Conservation (phyloP, 176 grass and related monocot genomes). For the Bonia amplexicaulis region DNA sequence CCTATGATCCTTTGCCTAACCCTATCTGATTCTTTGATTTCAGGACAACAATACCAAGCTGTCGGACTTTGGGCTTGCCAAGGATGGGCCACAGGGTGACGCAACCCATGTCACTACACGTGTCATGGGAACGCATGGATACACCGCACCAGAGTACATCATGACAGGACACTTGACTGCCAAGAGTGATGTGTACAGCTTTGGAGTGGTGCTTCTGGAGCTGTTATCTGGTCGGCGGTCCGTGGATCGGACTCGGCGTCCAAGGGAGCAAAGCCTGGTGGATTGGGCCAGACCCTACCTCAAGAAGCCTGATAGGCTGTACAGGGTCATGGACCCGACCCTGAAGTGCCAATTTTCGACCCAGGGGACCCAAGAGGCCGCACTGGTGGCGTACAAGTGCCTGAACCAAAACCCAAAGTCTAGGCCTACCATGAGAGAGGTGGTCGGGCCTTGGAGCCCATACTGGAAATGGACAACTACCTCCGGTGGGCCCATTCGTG, state of each 20-base stretch:
- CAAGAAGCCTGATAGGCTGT: slow-evolving; percentile 33
- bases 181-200: slow-evolving; percentile 77
- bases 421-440: slow-evolving; percentile 70
- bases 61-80: slow-evolving; percentile 86
- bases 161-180: slow-evolving; percentile 66
- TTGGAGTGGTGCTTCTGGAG: slow-evolving; percentile 67
- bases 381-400: slow-evolving; percentile 64
- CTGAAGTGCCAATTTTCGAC: slow-evolving; percentile 52
- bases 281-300: slow-evolving; percentile 56
- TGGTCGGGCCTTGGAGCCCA: slow-evolving; percentile 54
- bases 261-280: slow-evolving; percentile 62
- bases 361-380: slow-evolving; percentile 39
- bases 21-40: neutral
- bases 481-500: slow-evolving; percentile 41
- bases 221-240: slow-evolving; percentile 43
- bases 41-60: slow-evolving; percentile 71
- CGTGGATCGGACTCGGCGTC: slow-evolving; percentile 39
- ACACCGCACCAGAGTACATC: slow-evolving; percentile 71
- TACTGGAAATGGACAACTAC: slow-evolving; percentile 54
- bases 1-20: neutral
- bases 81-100: slow-evolving; percentile 74
- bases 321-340: slow-evolving; percentile 52
- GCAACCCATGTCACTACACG: slow-evolving; percentile 71
- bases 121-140: slow-evolving; percentile 77
- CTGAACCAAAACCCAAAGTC: slow-evolving; percentile 52